Conservation (phyloP, 352 stramenopile species). For the Globisporangium carolinianum region DNA sequence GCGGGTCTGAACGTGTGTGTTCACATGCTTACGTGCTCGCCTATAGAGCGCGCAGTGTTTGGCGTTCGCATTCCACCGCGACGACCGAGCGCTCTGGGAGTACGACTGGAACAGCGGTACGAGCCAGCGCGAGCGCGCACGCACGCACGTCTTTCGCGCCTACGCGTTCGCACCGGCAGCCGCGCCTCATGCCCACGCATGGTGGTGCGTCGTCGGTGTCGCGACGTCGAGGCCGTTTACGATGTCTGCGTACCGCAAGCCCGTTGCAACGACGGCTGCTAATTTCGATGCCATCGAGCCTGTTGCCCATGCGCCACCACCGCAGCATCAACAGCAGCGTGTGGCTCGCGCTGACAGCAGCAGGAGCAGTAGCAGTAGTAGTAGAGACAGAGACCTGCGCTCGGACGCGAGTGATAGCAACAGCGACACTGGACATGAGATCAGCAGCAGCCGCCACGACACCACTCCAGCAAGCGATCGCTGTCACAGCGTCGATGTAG, state of each 20-base stretch:
- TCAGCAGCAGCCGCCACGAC: neutral
- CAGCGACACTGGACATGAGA: neutral
- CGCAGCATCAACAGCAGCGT: too few species aligned
- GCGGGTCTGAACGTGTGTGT: too few species aligned
- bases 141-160: constrained; percentile 32
- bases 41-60: too few species aligned
- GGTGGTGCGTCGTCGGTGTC: constrained; percentile 24
- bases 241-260: constrained; percentile 14
- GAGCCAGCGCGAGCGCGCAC: constrained; percentile 33
- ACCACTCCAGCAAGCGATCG: too few species aligned
- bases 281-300: neutral
- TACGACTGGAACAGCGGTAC: constrained; percentile 56
- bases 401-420: neutral
- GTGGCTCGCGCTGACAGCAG: too few species aligned
- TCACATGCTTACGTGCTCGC: too few species aligned
- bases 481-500: neutral
- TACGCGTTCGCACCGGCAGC: constrained; percentile 21
- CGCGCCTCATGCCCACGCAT: neutral
- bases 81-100: constrained; percentile 38
- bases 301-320: too few species aligned
- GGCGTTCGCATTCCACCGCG: constrained; percentile 21
- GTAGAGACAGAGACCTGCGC: neutral
- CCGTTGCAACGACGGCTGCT: too few species aligned
- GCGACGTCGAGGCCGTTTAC: constrained; percentile 18
- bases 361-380: neutral